Evolutionary conservation across 495 filamentous ascomycete genomes (phyloP), one percentile per base, ranked within the genome.

Genomic region (Penicillium waksmanii): DNA sequence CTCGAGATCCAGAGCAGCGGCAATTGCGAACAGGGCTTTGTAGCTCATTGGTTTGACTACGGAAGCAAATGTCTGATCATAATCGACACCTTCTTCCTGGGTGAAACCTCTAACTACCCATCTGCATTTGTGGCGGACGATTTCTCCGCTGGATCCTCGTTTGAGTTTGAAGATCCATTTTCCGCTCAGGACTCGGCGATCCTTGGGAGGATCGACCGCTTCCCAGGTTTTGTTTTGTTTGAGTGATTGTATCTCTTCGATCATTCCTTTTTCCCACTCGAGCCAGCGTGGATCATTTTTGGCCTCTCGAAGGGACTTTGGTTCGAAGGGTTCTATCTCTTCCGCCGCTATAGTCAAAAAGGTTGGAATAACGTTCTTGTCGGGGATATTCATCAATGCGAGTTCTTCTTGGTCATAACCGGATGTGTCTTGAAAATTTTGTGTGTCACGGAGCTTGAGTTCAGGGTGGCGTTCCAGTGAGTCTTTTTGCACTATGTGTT

Each of bases 31-130:
- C 1, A 47, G 44, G 15, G 18, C 19, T 25, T 47, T 47, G 21
- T 71, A 76, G 40, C 57, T 68, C 56, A 69, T 70, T 44, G 66
- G 63, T 53, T 79, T 79, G 38, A 77, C 73, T 18, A 79, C 74
- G 21, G 67, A 68, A 3, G 73, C 65, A 63, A 75, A 80, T 1
- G 70, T 78, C 50, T 81, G 66, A 36, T 74, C 38, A 58, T 71
- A 80, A 53, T 79, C 65, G 19, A 74, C 58, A 18, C 68, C 70
- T 21, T 73, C 51, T 55, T 60, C 40, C 66, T 80, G 66, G 18
- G 57, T 58, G 42, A 68, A 71, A 10, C 60, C 63, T 60, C 67
- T 59, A 3, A 73, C 72, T 25, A 76, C 67, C 57, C 51, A 72
- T 49, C 70, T 35, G 35, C 61, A 57, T 48, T 77, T 77, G 42